phyloP scores from a whole-genome alignment of 192 early-diverging fungal genomes.

The Mycoemilia scoparia region DNA sequence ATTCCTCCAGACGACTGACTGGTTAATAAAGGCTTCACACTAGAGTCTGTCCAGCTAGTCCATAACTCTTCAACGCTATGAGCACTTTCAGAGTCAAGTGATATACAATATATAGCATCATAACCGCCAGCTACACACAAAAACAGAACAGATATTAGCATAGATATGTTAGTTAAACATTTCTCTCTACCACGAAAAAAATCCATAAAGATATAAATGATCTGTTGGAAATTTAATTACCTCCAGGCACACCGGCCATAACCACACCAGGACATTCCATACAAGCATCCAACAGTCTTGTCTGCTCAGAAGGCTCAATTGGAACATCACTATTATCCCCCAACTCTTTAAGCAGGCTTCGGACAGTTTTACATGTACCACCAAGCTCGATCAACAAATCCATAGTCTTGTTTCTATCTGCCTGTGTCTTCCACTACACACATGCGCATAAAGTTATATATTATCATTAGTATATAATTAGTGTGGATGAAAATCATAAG shows the following conservation, averaged over 20 bases:
- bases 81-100: constrained; percentile 32
- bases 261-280: constrained; percentile 61
- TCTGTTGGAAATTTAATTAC: constrained; percentile 27
- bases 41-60: constrained; percentile 53
- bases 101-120: constrained; percentile 90
- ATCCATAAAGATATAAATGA: neutral
- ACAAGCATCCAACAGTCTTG: constrained; percentile 67
- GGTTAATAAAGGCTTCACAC: constrained; percentile 65
- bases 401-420: too few species aligned
- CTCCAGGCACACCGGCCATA: constrained; percentile 89
- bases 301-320: constrained; percentile 82
- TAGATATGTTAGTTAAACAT: neutral
- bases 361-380: constrained; percentile 22
- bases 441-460: too few species aligned
- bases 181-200: neutral
- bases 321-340: constrained; percentile 54
- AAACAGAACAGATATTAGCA: constrained; percentile 6
- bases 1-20: constrained; percentile 42
- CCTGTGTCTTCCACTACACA: too few species aligned
- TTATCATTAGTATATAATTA: too few species aligned
- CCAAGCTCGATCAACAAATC: constrained; percentile 36
- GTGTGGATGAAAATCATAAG: too few species aligned
- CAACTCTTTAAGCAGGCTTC: constrained; percentile 51
- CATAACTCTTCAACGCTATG: constrained; percentile 37
- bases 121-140: constrained; percentile 96